Evolutionary conservation across 2,329 filamentous ascomycete genomes (phyloP).

Genomic region (Lasiodiplodia sp.): DNA sequence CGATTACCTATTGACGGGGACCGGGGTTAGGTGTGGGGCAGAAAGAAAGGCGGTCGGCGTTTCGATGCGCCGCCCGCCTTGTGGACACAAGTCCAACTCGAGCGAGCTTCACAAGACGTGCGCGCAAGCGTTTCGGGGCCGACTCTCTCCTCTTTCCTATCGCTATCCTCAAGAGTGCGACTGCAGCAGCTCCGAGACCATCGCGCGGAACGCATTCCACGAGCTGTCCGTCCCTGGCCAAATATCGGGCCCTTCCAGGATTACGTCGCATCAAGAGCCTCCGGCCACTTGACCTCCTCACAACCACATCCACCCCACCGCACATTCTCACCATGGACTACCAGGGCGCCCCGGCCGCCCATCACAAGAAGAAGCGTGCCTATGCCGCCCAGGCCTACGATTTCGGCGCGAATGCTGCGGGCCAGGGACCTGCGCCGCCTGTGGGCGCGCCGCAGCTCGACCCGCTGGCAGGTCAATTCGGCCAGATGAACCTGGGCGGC

Average conservation of each 20-base stretch:
- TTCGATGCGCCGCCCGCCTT: constrained; percentile 19
- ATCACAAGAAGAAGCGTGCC: constrained; percentile 87
- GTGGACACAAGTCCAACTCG: constrained; percentile 17
- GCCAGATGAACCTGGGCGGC: constrained; percentile 71
- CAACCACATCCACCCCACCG: constrained; percentile 10
- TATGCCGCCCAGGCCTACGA: constrained; percentile 97
- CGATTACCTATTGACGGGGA: background rate
- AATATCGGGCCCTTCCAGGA: constrained; percentile 24
- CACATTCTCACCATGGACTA: constrained; percentile 26
- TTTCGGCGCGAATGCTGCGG: constrained; percentile 79
- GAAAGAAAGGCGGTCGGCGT: constrained; percentile 21
- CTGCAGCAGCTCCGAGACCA: background rate
- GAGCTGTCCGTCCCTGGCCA: constrained; percentile 14
- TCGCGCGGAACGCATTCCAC: constrained; percentile 15
- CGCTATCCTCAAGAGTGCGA: background rate
- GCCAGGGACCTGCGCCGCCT: constrained; percentile 53
- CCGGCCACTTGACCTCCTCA: constrained; percentile 28
- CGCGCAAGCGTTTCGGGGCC: background rate
- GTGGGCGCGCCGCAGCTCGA: constrained; percentile 64
- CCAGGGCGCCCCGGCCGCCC: constrained; percentile 25
- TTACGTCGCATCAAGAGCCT: constrained; percentile 31
- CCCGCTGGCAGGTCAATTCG: constrained; percentile 83
- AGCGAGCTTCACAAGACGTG: background rate
- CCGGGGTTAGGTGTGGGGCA: constrained; percentile 10
- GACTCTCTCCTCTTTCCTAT: constrained; percentile 2